phyloP scores from a whole-genome alignment of 768 basidiomycete genomes.

The Lactarius sp. region DNA sequence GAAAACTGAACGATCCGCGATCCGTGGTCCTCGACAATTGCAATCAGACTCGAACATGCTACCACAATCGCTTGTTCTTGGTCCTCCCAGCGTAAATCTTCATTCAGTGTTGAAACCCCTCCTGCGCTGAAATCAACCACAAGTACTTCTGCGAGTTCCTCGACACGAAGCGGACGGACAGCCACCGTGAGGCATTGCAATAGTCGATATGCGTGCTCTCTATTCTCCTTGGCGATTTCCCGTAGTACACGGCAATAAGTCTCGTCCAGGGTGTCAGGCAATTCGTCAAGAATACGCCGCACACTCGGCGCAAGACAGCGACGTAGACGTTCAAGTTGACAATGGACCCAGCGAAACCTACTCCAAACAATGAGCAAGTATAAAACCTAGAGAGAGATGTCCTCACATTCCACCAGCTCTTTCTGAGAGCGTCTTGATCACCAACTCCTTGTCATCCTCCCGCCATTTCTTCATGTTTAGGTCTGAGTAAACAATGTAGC shows the following conservation, averaged over 20 bases:
- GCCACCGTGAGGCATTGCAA: conserved; percentile 1
- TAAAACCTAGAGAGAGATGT: neutral
- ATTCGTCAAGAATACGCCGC: neutral
- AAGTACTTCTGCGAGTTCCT: neutral
- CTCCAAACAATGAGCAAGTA: neutral
- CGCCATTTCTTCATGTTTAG: neutral
- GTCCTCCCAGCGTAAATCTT: neutral
- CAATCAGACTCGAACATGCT: neutral
- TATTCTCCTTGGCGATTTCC: neutral
- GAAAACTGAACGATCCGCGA: conserved; percentile 3
- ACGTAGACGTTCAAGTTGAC: neutral
- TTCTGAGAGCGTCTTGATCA: neutral
- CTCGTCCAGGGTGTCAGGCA: neutral
- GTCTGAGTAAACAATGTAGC: neutral
- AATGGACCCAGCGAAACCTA: conserved; percentile 12
- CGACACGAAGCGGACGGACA: neutral
- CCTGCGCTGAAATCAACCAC: neutral
- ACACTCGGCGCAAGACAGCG: neutral
- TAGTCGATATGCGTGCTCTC: neutral
- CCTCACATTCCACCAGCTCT: conserved; percentile 10
- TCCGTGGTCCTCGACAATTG: neutral
- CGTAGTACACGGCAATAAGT: neutral
- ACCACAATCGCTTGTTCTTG: neutral
- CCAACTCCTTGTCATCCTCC: neutral
- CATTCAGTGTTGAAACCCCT: neutral